Base-by-base conservation (phyloP, 257 asterid genomes). In the Agastache rugosa region DNA sequence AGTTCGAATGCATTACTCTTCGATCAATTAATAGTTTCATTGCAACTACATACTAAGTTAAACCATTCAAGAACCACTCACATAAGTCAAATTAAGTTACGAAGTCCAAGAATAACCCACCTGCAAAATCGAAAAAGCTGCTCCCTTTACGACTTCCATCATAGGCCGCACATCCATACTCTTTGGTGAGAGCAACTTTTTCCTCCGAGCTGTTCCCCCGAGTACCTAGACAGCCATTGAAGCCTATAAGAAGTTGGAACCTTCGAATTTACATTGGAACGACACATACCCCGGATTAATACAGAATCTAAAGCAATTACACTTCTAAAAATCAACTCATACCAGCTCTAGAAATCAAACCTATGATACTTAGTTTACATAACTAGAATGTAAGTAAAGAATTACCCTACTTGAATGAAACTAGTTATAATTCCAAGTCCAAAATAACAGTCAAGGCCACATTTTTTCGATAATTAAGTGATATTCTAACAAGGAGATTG, bases 61-160 rank as follows among this genome's bases (percentile, higher is more conserved):
- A 72, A 48, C 22, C 14, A 41, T 34, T 29, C 27, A 63, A 37
- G 23, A 71, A 42, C 44, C 35, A 65, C 55, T 70, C 65, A 73
- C 11, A 70, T 7, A 45, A 25, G 67, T 65, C 35, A 73, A 75
- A 45, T 23, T 61, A 75, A 45, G 37, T 37, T 44, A 47, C 64
- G 63, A 29, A 29, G 31, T 75, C 17, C n/a, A 69, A 56, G 74
- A 12, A 71, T 12, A 69, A 19, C 66, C 73, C 71, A 92, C 99
- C 93, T 95, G 99, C 82, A 95, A 86, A 81, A 95, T 95, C 27
- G 85, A 74, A 78, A 95, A 95, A 66, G 98, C 96, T 51, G 99
- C 96, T 76, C 91, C 98, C 72, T 95, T 95, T 10, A 92, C 99
- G 15, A 95, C 99, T 84, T 95, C 97, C 99, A 95, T 95, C 99